phyloP scores from a whole-genome alignment of 2,329 filamentous ascomycete species.

The Alternaria sp. region DNA sequence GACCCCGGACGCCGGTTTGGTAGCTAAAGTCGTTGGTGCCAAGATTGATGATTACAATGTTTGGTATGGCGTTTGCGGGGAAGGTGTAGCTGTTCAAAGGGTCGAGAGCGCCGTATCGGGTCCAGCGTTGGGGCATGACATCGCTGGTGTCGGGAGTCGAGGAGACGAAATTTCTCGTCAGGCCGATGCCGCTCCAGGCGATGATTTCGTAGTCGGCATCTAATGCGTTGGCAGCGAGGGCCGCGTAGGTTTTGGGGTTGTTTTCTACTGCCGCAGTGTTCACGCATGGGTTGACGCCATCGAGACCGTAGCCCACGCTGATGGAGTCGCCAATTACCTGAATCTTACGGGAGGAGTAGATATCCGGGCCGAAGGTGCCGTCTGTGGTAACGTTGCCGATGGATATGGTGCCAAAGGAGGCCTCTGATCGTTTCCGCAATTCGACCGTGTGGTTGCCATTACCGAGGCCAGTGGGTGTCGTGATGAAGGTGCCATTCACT shows the following conservation, averaged over 20 bases:
- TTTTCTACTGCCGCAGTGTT: conserved; percentile 54
- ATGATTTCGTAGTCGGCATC: conserved; percentile 56
- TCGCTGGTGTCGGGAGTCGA: conserved; percentile 41
- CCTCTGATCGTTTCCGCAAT: conserved; percentile 54
- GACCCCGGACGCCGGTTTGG: conserved; percentile 22
- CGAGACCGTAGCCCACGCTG: conserved; percentile 57
- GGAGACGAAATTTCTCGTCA: conserved; percentile 53
- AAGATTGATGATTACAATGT: conserved; percentile 57
- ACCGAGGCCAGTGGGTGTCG: conserved; percentile 42
- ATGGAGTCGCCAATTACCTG: conserved; percentile 59
- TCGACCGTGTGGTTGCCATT: conserved; percentile 51
- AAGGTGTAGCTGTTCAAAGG: conserved; percentile 52
- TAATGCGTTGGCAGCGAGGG: conserved; percentile 54
- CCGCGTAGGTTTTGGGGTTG: conserved; percentile 56
- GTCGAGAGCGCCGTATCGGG: conserved; percentile 56
- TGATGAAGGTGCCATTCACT: conserved; percentile 42
- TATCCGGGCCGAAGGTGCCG: conserved; percentile 35
- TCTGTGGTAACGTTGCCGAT: conserved; percentile 42
- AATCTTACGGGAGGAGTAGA: conserved; percentile 48
- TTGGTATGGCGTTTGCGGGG: conserved; percentile 40
- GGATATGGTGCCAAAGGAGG: conserved; percentile 46
- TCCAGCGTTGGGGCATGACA: conserved; percentile 55
- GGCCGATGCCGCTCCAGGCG: conserved; percentile 58
- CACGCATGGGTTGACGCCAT: conserved; percentile 53
- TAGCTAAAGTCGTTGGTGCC: conserved; percentile 58